phyloP scores from a whole-genome alignment of 371 early-diverging fungal genomes.

The Mortierella sp. region DNA sequence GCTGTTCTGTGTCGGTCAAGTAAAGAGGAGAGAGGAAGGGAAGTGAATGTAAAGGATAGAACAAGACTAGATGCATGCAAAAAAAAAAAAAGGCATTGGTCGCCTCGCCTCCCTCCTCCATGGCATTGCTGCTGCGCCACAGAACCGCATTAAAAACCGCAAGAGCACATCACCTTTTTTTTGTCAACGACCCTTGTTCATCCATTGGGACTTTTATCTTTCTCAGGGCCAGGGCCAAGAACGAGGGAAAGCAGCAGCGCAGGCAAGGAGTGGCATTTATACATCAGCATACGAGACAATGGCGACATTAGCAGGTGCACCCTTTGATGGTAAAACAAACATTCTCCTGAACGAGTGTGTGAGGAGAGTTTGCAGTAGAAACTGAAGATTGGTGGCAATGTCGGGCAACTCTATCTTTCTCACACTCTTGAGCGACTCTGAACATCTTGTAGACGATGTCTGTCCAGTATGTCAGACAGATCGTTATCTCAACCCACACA shows the following conservation, averaged over 20 bases:
- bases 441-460: slow-evolving; percentile 64
- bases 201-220: too few species aligned
- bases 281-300: neutral
- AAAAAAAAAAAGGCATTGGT: too few species aligned
- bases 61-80: too few species aligned
- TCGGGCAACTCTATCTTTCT: neutral
- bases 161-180: neutral
- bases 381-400: slow-evolving; percentile 13
- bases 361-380: neutral
- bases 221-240: too few species aligned
- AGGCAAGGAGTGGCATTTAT: too few species aligned
- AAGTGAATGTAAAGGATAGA: too few species aligned
- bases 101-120: neutral
- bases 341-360: neutral
- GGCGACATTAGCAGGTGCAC: neutral
- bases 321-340: slow-evolving; percentile 20
- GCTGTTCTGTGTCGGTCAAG: neutral
- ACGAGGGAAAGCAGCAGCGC: too few species aligned
- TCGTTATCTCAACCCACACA: slow-evolving; percentile 92
- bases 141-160: neutral
- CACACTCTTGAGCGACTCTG: too few species aligned
- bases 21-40: neutral
- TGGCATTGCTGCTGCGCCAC: neutral
- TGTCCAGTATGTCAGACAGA: slow-evolving; percentile 98
- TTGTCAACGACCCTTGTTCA: neutral